Percentiles rank a stretch among this genome's conserved stretches.
phyloP scores from a whole-genome alignment of 2,329 filamentous ascomycete genomes.

The Raffaelea albimanens region DNA sequence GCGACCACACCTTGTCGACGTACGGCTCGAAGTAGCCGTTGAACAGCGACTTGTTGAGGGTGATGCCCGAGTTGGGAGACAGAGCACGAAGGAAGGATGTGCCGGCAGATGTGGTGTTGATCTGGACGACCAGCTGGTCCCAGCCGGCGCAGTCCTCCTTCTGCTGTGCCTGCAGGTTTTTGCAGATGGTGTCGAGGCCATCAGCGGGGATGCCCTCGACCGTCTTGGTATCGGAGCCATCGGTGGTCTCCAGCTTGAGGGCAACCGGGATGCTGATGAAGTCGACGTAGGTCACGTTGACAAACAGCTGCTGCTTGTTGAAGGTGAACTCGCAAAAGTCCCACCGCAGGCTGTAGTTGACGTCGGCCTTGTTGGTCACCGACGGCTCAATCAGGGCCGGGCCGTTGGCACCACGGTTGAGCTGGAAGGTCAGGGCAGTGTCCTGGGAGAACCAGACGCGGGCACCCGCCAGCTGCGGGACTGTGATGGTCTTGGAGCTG shows the following conservation, averaged over 20 bases:
- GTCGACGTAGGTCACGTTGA: slow-evolving; percentile 67
- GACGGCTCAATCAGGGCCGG: slow-evolving; percentile 68
- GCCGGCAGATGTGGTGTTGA: slow-evolving; percentile 19
- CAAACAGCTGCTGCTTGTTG: slow-evolving; percentile 51
- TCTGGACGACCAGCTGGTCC: slow-evolving; percentile 39
- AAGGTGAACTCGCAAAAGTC: slow-evolving; percentile 62
- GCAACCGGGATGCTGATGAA: slow-evolving; percentile 60
- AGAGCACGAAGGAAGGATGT: slow-evolving; percentile 33
- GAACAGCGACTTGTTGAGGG: slow-evolving; percentile 34
- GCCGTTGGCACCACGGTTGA: slow-evolving; percentile 49
- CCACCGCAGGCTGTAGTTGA: slow-evolving; percentile 54
- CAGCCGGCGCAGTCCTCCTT: slow-evolving; percentile 37
- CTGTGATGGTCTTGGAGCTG: slow-evolving; percentile 46
- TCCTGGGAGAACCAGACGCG: slow-evolving; percentile 63
- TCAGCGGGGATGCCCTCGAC: slow-evolving; percentile 39
- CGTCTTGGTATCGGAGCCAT: slow-evolving; percentile 28
- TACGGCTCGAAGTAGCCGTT: slow-evolving; percentile 39
- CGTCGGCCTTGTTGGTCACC: slow-evolving; percentile 54
- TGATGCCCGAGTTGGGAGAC: slow-evolving; percentile 41
- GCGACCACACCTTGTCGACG: slow-evolving; percentile 41
- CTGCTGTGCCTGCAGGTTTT: slow-evolving; percentile 34
- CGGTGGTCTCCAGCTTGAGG: slow-evolving; percentile 38
- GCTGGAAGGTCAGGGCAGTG: slow-evolving; percentile 52
- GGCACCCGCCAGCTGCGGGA: slow-evolving; percentile 61
- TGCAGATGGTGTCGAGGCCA: slow-evolving; percentile 36